Evolutionary conservation across 192 early-diverging fungal genomes (phyloP).

Genomic region (Umbelopsis sp.): DNA sequence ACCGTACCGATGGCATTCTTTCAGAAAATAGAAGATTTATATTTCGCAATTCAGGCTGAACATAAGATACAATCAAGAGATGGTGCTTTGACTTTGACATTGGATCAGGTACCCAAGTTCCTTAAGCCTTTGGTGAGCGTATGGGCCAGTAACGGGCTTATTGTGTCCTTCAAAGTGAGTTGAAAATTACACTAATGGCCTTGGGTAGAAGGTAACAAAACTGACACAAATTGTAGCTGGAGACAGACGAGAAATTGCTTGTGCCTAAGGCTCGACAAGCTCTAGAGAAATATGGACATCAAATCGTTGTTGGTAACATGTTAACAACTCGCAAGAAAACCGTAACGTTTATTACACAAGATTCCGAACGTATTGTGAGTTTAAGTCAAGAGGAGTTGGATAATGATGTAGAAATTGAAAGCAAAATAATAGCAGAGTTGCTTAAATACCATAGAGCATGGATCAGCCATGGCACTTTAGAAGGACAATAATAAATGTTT

Average conservation of each 20-base stretch:
- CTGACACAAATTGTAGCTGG: conserved; percentile 54
- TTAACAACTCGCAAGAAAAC: conserved; percentile 84
- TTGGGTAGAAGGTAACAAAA: too few relatives aligned
- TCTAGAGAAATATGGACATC: conserved; percentile 88
- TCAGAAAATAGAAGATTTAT: background rate
- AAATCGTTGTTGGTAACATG: conserved; percentile 97
- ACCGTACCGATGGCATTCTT: too few relatives aligned
- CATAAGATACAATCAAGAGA: conserved; percentile 97
- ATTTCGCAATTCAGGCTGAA: conserved; percentile 54
- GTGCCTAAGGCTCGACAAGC: conserved; percentile 80
- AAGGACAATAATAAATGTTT: conserved; percentile 2
- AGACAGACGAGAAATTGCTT: conserved; percentile 86
- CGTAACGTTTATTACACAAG: conserved; percentile 68
- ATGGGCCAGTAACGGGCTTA: conserved; percentile 87
- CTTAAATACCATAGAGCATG: conserved; percentile 66
- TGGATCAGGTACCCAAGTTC: conserved; percentile 98
- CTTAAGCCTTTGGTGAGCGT: conserved; percentile 89
- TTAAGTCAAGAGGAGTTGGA: conserved; percentile 57
- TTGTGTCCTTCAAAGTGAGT: conserved; percentile 95
- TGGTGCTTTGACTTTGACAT: conserved; percentile 80
- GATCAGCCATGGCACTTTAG: conserved; percentile 43
- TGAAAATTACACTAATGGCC: too few relatives aligned
- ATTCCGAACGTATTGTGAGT: conserved; percentile 49
- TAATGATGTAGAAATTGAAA: conserved; percentile 69
- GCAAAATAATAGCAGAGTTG: conserved; percentile 71